Base-by-base conservation (phyloP, 148 eudicot species). In the Chenopodium album region DNA sequence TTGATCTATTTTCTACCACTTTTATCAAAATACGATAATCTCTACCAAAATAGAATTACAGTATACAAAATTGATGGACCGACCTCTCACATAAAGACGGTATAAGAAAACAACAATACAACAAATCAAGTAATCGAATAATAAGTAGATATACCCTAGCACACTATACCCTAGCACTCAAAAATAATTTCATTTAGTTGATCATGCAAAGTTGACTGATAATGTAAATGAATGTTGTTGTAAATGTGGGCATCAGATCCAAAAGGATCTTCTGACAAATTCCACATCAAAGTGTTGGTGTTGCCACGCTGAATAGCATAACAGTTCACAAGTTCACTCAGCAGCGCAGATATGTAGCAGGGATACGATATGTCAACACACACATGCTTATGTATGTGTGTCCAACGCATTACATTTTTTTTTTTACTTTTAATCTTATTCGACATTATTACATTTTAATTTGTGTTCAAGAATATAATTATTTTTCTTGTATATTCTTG, bases 201-300 rank as follows among this genome's bases (percentile, higher is more conserved):
- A 79, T 79, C 31, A 79, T 54, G 54, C 64, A 78, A 68, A 68
- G 47, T 78, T 78, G 76, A 71, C 54, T 76, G 32, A 10, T 4
- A 56, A 56, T 67, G 73, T 73, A 28, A 11, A 1, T 50, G 7
- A 65, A 72, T 64, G 32, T 29, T 50, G 37, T 64, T 11, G 17
- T 78, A 17, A 34, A 2, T 52, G 81, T n/a, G 17, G 68, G 3
- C 28, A 70, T 79, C n/a, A 77, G 54, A 79, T 79, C 66, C n/a
- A 23, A 68, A 34, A 59, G 46, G 52, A 80, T 80, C 52, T 80
- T 80, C 76, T 72, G 82, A 60, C 76, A 80, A 2, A 48, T 71
- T 10, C 22, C 37, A 23, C 44, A 59, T 62, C 20, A 29, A 1
- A 13, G 47, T n/a, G 29, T 69, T 80, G 31, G 31, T 70, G 76